These are phyloP conservation scores for Alternaria atra DNA, from an alignment of 2,329 filamentous ascomycete species.

Conservation along the genomic window DNA sequence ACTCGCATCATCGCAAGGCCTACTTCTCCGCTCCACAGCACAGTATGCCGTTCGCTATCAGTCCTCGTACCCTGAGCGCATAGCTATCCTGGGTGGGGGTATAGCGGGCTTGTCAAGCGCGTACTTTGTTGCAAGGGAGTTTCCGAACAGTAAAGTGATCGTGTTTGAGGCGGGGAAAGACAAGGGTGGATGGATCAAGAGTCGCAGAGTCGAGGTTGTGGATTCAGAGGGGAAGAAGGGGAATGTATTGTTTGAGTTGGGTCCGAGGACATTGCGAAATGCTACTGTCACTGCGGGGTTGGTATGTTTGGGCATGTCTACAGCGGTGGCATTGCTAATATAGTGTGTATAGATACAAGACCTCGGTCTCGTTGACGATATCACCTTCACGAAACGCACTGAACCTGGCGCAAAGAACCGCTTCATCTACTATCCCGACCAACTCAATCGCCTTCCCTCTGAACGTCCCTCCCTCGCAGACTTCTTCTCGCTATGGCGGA, in stretches of 20 bases:
- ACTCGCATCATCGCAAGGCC: conserved; percentile 26
- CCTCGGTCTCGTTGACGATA: conserved; percentile 64
- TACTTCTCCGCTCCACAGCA: conserved; percentile 12
- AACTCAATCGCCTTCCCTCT: conserved; percentile 65
- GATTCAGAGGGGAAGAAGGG: conserved; percentile 55
- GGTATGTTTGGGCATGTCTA: conserved; percentile 58
- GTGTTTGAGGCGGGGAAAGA: conserved; percentile 77
- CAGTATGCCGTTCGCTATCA: conserved; percentile 26
- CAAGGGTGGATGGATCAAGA: conserved; percentile 86
- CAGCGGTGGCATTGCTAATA: conserved; percentile 14
- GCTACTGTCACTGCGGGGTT: conserved; percentile 75
- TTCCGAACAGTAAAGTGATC: conserved; percentile 76
- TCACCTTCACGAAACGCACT: conserved; percentile 62
- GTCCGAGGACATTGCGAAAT: conserved; percentile 79
- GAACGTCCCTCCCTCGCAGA: conserved; percentile 36
- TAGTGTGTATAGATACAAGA: conserved; percentile 61
- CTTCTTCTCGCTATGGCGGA: conserved; percentile 56
- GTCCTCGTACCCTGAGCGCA: conserved; percentile 44
- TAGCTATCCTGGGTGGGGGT: conserved; percentile 63
- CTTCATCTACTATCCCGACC: conserved; percentile 89
- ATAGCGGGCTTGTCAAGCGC: conserved; percentile 62
- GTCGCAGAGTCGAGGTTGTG: conserved; percentile 68
- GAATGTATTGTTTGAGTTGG: conserved; percentile 79
- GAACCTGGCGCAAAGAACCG: conserved; percentile 69
- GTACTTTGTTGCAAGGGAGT: conserved; percentile 75